These are phyloP conservation scores for Fraxinus anomala DNA, from an alignment of 257 asterid genomes.

Conservation along the genomic window DNA sequence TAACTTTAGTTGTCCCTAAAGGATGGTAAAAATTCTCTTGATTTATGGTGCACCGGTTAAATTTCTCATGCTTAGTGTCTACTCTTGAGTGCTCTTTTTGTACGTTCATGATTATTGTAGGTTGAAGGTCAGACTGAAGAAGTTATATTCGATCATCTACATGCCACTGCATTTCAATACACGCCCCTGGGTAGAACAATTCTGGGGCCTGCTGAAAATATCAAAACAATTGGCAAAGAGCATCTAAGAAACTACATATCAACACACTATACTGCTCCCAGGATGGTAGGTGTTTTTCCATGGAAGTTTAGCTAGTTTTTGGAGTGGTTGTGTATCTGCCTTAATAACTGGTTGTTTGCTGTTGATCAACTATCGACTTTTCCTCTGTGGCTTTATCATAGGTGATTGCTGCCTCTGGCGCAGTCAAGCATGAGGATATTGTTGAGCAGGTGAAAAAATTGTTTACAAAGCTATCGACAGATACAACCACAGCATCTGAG, in stretches of 20 bases:
- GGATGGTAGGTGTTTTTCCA: conserved; percentile 51
- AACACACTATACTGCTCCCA: conserved; percentile 78
- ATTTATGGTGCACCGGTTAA: not conserved
- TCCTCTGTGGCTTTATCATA: conserved; percentile 28
- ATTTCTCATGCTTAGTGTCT: conserved; percentile 15
- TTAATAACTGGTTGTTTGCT: conserved; percentile 4
- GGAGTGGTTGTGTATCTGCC: conserved; percentile 11
- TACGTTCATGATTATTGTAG: conserved; percentile 38
- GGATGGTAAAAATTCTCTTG: conserved; percentile 8
- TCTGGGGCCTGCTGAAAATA: conserved; percentile 85
- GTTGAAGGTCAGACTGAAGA: conserved; percentile 86
- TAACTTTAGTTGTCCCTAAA: not conserved
- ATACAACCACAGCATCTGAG: conserved; percentile 60
- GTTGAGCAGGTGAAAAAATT: conserved; percentile 69
- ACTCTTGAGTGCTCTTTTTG: not conserved
- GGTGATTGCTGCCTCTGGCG: conserved; percentile 85
- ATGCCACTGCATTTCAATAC: conserved; percentile 91
- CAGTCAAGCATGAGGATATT: conserved; percentile 83
- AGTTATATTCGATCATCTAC: conserved; percentile 87
- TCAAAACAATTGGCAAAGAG: conserved; percentile 52
- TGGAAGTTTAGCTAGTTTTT: not conserved
- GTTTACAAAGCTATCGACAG: conserved; percentile 64
- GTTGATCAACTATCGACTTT: conserved; percentile 8
- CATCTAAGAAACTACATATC: conserved; percentile 61
- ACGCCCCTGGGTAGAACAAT: conserved; percentile 88